A percentile compares a stretch with the other conserved stretches of the same genome.
Conservation (phyloP, 441 rosid species). For the Populus tomentosa region DNA sequence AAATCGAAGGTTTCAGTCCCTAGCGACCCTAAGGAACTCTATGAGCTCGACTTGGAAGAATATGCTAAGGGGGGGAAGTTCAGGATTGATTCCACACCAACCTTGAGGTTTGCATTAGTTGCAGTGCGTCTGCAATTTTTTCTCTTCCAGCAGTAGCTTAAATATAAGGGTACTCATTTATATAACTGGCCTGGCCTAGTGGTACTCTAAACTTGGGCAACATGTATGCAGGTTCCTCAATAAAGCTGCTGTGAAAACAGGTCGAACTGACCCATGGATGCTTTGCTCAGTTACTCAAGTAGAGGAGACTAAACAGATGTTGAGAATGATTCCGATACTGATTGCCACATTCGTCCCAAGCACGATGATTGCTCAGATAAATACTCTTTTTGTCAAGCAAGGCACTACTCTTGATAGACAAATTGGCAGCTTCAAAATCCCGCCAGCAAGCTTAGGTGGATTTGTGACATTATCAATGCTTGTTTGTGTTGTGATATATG, state of each 20-base stretch:
- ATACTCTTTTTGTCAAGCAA: slow-evolving; percentile 81
- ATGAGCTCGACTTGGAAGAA: slow-evolving; percentile 55
- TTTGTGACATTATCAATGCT: slow-evolving; percentile 75
- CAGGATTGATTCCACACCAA: slow-evolving; percentile 58
- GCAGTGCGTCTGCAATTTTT: background rate
- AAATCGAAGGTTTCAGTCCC: slow-evolving; percentile 48
- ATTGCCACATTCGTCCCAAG: slow-evolving; percentile 66
- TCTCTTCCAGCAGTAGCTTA: background rate
- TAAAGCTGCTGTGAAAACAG: slow-evolving; percentile 63
- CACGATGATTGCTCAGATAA: slow-evolving; percentile 60
- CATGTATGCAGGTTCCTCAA: slow-evolving; percentile 47
- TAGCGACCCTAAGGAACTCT: slow-evolving; percentile 37
- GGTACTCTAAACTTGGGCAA: background rate
- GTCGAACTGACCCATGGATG: slow-evolving; percentile 47
- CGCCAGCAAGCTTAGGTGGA: slow-evolving; percentile 62
- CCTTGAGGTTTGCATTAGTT: slow-evolving; percentile 40
- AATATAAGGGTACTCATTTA: too few species aligned
- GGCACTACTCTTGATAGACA: slow-evolving; percentile 65
- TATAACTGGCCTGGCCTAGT: background rate
- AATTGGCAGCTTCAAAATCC: slow-evolving; percentile 66
- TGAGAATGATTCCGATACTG: slow-evolving; percentile 71
- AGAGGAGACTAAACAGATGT: slow-evolving; percentile 86
- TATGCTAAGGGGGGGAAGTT: slow-evolving; percentile 46
- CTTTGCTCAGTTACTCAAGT: slow-evolving; percentile 75
- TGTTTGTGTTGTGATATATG: slow-evolving; percentile 60